Base-by-base conservation (phyloP, 2,329 filamentous ascomycete species). In the Aspergillus caelatus region DNA sequence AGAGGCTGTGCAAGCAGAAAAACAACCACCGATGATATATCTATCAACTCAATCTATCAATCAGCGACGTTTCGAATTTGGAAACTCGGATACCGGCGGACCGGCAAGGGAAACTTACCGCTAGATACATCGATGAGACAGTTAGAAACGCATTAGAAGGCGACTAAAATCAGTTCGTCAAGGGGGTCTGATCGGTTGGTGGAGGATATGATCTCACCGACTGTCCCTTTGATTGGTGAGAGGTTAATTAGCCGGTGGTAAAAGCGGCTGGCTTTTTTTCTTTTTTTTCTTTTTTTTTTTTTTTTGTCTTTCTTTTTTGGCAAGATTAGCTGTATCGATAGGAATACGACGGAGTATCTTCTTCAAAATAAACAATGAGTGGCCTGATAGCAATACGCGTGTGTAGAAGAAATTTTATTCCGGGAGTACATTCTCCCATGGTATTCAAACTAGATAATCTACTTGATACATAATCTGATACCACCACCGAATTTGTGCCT, bases 71-170 rank as follows among this genome's bases (percentile, higher is more conserved):
- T 32, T 32, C 19, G 12, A 21, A 32, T 52, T 52, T 32, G 48
- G 48, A 32, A 32, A 52, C 9, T 62, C 60, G 60, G 60, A 45
- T 58, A 62, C 45, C 60, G 43, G 41, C 60, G 60, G 60, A 58
- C 45, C 43, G 34, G 30, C 60, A 34, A 57, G 19, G 21, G 21
- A 34, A 34, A 58, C 28, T 52, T 52, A 52, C 48, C 48, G n/a
- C 48, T 41, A 41, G 52, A 55, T 55, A 55, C 52, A 32, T 39
- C 21, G n/a, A 54, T 30, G 32, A 23, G 36, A 21, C n/a, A 41
- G 7, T 36, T 55, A 39, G 41, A 48, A 45, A 39, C 32, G 56
- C 41, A 58, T 32, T 34, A 46, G 41, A 55, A 55, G 52, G 26
- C 45, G 56, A 58, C 26, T 32, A 58, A 48, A 50, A 39, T 45